Evolutionary conservation across 148 eudicot genomes (phyloP).

Genomic region (Agrostemma githago): DNA sequence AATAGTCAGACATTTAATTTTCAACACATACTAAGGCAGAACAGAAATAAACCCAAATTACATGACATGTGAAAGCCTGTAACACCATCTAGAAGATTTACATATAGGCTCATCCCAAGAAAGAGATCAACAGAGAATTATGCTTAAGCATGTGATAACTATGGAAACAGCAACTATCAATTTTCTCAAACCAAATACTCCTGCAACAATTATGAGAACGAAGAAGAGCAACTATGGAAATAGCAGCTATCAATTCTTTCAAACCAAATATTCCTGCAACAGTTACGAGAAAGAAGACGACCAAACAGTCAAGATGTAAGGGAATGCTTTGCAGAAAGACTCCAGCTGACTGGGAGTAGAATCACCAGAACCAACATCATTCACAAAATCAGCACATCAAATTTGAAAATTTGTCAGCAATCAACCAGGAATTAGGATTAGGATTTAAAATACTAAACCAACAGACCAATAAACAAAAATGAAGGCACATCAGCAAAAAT

Average conservation of each 20-base stretch:
- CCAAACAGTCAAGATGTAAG: neutral
- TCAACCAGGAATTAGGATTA: too few relatives aligned
- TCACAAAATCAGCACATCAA: neutral
- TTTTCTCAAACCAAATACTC: neutral
- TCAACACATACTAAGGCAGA: neutral
- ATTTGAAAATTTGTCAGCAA: neutral
- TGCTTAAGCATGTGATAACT: neutral
- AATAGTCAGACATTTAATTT: neutral
- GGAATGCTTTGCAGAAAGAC: neutral
- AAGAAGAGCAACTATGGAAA: neutral
- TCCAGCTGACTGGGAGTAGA: neutral
- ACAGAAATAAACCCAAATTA: too few relatives aligned
- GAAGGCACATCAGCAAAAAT: neutral
- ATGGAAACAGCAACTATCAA: neutral
- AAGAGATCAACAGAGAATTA: neutral
- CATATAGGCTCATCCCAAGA: neutral
- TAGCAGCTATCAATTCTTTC: neutral
- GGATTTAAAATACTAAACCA: neutral
- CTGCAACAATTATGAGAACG: neutral
- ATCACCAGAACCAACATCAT: neutral
- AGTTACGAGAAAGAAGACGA: neutral
- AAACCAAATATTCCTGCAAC: neutral
- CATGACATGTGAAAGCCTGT: too few relatives aligned
- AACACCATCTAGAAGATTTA: too few relatives aligned
- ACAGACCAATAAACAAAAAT: neutral